Conservation (phyloP, 1,284 basidiomycete species). For the Microbotryum intermedium region DNA sequence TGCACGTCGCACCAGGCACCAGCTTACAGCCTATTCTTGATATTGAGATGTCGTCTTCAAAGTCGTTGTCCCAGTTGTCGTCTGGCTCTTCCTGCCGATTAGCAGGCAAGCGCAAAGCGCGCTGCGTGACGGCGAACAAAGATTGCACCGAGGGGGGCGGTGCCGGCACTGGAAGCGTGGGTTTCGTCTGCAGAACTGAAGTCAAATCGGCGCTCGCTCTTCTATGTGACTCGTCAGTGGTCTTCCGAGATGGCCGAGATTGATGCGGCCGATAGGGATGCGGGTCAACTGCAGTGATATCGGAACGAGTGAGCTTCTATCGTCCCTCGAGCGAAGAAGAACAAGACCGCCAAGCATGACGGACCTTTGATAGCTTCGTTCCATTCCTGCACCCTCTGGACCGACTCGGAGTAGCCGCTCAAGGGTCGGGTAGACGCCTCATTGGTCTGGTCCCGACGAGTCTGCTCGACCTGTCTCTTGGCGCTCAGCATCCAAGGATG, state of each 20-base stretch:
- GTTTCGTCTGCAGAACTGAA: too few species aligned
- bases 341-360: constrained; percentile 21
- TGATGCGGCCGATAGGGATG: too few species aligned
- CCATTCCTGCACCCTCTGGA: constrained; percentile 94
- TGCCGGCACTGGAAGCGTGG: too few species aligned
- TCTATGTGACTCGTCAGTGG: too few species aligned
- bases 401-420: constrained; percentile 69
- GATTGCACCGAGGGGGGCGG: too few species aligned
- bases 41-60: constrained; percentile 82
- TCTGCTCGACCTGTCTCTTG: constrained; percentile 52
- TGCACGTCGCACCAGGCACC: neutral
- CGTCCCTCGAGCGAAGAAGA: too few species aligned
- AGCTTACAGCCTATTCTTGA: constrained; percentile 65
- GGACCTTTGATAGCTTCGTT: constrained; percentile 68
- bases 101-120: too few species aligned
- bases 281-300: too few species aligned
- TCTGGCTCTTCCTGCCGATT: constrained; percentile 55
- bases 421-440: neutral
- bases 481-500: constrained; percentile 95
- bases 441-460: constrained; percentile 29
- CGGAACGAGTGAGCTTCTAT: too few species aligned
- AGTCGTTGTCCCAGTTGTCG: constrained; percentile 97
- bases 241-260: too few species aligned
- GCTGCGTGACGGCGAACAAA: too few species aligned
- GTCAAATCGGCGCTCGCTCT: too few species aligned